These are phyloP conservation scores for Vanrija sp. DNA, from an alignment of 1,284 basidiomycete genomes.

Conservation along the genomic window DNA sequence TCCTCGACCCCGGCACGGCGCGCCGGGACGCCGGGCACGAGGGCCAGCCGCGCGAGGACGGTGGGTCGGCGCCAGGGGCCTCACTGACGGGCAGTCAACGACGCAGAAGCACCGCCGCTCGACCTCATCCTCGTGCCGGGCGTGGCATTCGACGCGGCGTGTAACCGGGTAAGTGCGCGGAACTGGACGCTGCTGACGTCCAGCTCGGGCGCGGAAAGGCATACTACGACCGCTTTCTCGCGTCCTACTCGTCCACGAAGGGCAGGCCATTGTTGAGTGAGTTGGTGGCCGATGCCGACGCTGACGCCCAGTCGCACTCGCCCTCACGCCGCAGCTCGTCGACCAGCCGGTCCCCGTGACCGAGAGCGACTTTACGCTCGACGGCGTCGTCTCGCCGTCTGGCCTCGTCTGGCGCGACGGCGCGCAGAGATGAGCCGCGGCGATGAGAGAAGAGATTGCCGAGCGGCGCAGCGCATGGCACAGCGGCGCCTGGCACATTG, in stretches of 20 bases:
- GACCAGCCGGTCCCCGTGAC: conserved; percentile 34
- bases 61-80: conserved; percentile 20
- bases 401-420: conserved; percentile 32
- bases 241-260: conserved; percentile 23
- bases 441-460: too few species aligned
- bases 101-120: conserved; percentile 19
- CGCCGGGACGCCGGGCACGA: conserved; percentile 24
- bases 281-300: background rate
- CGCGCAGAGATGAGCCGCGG: background rate
- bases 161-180: conserved; percentile 36
- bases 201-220: conserved; percentile 50
- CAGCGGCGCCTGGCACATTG: background rate
- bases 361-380: conserved; percentile 33
- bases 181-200: background rate
- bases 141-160: conserved; percentile 43
- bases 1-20: conserved; percentile 39
- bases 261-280: conserved; percentile 38
- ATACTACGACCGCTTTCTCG: conserved; percentile 46
- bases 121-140: conserved; percentile 47
- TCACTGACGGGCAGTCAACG: conserved; percentile 21
- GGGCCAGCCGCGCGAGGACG: conserved; percentile 29
- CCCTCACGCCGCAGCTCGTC: conserved; percentile 40
- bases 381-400: conserved; percentile 37
- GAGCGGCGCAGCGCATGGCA: background rate
- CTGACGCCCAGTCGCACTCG: conserved; percentile 39